Conservation (phyloP, 345 rosid species). For the Physaria fendleri region DNA sequence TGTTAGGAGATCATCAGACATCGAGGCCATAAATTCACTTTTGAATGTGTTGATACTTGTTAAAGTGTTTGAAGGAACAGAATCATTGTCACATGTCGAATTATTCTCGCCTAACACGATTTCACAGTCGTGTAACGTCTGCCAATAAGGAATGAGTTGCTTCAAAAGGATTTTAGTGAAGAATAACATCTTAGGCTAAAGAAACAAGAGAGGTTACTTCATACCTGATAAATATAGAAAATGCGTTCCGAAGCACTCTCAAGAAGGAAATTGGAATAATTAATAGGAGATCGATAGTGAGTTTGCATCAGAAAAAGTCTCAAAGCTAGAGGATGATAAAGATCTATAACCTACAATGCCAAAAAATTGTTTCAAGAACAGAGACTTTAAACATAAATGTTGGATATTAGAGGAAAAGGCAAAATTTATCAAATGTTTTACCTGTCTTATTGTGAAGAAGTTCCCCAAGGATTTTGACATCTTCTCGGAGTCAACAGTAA, state of each 20-base stretch:
- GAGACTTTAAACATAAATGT: not conserved
- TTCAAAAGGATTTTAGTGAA: not conserved
- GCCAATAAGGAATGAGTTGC: constrained; percentile 21
- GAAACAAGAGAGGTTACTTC: not conserved
- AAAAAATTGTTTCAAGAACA: not conserved
- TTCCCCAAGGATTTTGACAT: constrained; percentile 98
- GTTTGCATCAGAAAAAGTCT: constrained; percentile 84
- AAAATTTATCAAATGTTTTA: constrained; percentile 22
- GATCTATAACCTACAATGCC: constrained; percentile 69
- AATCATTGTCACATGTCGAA: constrained; percentile 26
- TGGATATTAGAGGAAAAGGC: not conserved
- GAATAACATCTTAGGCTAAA: not conserved
- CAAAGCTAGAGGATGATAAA: constrained; percentile 83
- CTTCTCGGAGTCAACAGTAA: constrained; percentile 88
- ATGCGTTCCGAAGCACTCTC: constrained; percentile 95
- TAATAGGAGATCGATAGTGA: constrained; percentile 91
- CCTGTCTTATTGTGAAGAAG: constrained; percentile 95
- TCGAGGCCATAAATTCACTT: constrained; percentile 52
- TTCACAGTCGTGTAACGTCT: constrained; percentile 78
- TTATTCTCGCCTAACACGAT: constrained; percentile 44
- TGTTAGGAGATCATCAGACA: constrained; percentile 93
- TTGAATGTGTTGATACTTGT: constrained; percentile 43
- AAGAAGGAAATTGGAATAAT: constrained; percentile 71
- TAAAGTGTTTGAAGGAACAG: constrained; percentile 43
- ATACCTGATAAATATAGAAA: constrained; percentile 89